Percentiles rank a stretch among this genome's conserved stretches.
Conservation (phyloP, 2,329 filamentous ascomycete genomes). For the Tolypocladium pustulatum region DNA sequence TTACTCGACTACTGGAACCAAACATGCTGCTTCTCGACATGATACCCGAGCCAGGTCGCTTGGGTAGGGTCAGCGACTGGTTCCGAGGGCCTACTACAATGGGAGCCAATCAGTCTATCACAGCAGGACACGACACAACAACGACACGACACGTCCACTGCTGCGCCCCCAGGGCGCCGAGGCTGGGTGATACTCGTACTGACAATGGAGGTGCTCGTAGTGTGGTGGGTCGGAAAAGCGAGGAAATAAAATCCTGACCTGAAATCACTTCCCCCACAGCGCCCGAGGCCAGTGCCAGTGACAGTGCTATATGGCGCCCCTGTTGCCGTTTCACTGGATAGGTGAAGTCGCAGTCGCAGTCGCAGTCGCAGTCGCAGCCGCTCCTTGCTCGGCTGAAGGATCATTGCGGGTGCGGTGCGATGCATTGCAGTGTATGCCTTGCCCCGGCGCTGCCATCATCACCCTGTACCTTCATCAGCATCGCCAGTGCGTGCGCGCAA, state of each 20-base stretch:
- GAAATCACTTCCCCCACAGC: background rate
- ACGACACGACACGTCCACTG: constrained; percentile 5
- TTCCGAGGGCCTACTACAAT: background rate
- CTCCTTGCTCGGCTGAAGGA: background rate
- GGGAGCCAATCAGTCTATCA: constrained; percentile 21
- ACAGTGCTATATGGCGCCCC: background rate
- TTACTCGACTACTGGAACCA: background rate
- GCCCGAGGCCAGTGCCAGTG: background rate
- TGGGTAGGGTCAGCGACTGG: background rate
- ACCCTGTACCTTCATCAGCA: background rate
- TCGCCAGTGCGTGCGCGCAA: background rate
- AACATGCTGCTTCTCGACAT: background rate
- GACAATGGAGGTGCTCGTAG: background rate
- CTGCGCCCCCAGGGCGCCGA: constrained; percentile 16
- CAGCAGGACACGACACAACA: constrained; percentile 14
- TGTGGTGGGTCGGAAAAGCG: background rate
- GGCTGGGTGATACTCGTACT: background rate
- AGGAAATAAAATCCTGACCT: background rate
- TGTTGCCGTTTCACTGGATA: background rate
- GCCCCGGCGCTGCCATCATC: background rate
- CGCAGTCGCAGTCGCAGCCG: background rate
- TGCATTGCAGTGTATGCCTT: background rate
- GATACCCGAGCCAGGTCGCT: background rate
- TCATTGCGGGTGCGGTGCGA: background rate
- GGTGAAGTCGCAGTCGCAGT: background rate